These are phyloP conservation scores for Xylaria digitata DNA, from an alignment of 2,329 filamentous ascomycete genomes.

Conservation along the genomic window DNA sequence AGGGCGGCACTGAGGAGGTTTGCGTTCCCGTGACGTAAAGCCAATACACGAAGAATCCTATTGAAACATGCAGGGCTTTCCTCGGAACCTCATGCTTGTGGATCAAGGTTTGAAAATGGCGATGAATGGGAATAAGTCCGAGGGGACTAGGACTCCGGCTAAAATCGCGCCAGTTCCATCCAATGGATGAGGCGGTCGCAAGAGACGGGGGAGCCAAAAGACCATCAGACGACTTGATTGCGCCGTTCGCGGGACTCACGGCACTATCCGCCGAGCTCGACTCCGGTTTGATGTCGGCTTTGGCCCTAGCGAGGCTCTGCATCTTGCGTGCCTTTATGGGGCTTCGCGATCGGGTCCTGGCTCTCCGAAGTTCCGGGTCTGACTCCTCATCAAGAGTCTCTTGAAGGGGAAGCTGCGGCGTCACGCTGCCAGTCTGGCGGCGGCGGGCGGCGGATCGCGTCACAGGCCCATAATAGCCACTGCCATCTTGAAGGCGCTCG, in stretches of 20 bases:
- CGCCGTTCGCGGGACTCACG: constrained; percentile 38
- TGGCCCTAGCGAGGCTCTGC: constrained; percentile 64
- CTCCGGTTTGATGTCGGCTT: constrained; percentile 50
- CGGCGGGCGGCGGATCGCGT: constrained; percentile 79
- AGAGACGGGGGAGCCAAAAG: constrained; percentile 76
- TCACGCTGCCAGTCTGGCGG: constrained; percentile 57
- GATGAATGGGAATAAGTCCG: constrained; percentile 93
- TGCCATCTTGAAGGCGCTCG: constrained; percentile 63
- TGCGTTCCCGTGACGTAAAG: constrained; percentile 86
- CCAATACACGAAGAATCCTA: constrained; percentile 91
- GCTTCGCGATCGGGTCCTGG: constrained; percentile 78
- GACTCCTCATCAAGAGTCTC: constrained; percentile 67
- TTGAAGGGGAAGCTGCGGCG: constrained; percentile 68
- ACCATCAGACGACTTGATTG: constrained; percentile 63
- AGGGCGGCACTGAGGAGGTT: constrained; percentile 81
- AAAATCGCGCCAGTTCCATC: constrained; percentile 86
- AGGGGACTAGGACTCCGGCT: constrained; percentile 92
- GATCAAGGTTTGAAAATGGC: constrained; percentile 89
- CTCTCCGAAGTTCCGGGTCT: constrained; percentile 66
- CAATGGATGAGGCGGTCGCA: constrained; percentile 53
- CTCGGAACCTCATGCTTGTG: constrained; percentile 97
- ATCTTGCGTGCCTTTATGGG: constrained; percentile 67
- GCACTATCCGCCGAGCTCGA: constrained; percentile 49
- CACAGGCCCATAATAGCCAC: constrained; percentile 73
- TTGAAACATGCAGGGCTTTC: constrained; percentile 93